phyloP scores from a whole-genome alignment of 805 yeast genomes.

The Maudiozyma saulgeensis region DNA sequence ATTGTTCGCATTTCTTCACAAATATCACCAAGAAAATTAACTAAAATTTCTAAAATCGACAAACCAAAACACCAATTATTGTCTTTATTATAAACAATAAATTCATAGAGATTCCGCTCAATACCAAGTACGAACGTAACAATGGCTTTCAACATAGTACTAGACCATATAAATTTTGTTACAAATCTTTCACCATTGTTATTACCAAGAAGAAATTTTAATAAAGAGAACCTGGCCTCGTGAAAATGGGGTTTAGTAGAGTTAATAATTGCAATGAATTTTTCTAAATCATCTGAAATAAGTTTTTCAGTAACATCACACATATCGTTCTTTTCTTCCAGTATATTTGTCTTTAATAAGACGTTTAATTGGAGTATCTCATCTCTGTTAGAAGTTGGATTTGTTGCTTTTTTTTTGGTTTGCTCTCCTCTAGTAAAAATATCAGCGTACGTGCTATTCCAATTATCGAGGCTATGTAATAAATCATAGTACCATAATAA shows the following conservation, averaged over 20 bases:
- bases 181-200: slow-evolving; percentile 24
- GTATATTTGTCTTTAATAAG: slow-evolving; percentile 25
- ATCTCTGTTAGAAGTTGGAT: slow-evolving; percentile 6
- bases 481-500: slow-evolving; percentile 20
- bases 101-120: slow-evolving; percentile 20
- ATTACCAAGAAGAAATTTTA: slow-evolving; percentile 19
- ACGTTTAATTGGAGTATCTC: slow-evolving; percentile 22
- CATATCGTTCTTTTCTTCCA: slow-evolving; percentile 14
- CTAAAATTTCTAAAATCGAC: slow-evolving; percentile 38
- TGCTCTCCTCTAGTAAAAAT: slow-evolving; percentile 18
- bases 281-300: slow-evolving; percentile 8
- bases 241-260: slow-evolving; percentile 28
- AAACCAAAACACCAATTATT: slow-evolving; percentile 17
- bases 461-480: slow-evolving; percentile 26
- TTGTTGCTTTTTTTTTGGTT: slow-evolving; percentile 3
- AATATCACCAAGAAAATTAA: slow-evolving; percentile 33
- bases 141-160: slow-evolving; percentile 28
- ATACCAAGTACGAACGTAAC: slow-evolving; percentile 24
- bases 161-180: slow-evolving; percentile 34
- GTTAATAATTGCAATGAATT: slow-evolving; percentile 25
- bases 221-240: slow-evolving; percentile 29
- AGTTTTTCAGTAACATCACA: slow-evolving; percentile 6
- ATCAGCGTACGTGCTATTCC: slow-evolving; percentile 31
- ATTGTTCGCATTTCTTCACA: slow-evolving; percentile 25
- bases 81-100: slow-evolving; percentile 7